These are phyloP conservation scores for carrot (Daucus carota) DNA, from an alignment of 129 eudicot species.

Conservation along the genomic window DNA sequence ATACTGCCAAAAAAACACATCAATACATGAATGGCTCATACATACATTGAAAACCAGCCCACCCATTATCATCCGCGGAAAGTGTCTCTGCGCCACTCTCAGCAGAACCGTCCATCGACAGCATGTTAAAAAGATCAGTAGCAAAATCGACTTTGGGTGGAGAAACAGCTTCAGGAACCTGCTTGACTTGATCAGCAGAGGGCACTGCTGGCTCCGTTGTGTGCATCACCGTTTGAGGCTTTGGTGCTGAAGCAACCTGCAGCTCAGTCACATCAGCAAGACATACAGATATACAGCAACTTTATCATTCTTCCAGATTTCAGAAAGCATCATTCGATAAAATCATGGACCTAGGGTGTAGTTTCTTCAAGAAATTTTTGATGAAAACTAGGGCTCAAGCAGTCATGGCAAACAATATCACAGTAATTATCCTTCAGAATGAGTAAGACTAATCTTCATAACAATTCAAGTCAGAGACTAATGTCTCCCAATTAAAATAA, in stretches of 20 bases:
- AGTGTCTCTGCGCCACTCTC: constrained; percentile 56
- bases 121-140: constrained; percentile 92
- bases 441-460: not conserved
- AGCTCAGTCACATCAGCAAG: not conserved
- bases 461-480: not conserved
- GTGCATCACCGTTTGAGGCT: constrained; percentile 41
- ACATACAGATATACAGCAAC: not conserved
- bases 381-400: not conserved
- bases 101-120: constrained; percentile 70
- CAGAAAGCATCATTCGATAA: not conserved
- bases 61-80: constrained; percentile 57
- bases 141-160: constrained; percentile 87
- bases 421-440: not conserved
- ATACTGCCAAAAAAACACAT: not conserved
- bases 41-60: constrained; percentile 99
- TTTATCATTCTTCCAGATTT: not conserved
- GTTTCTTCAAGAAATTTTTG: not conserved
- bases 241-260: constrained; percentile 37
- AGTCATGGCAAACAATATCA: not conserved
- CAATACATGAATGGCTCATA: not conserved
- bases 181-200: constrained; percentile 43
- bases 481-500: not conserved
- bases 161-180: constrained; percentile 39
- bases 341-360: not conserved
- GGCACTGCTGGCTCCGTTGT: constrained; percentile 43